These are phyloP conservation scores for Heterobasidion parviporum DNA, from an alignment of 1,284 basidiomycete genomes.

Conservation along the genomic window DNA sequence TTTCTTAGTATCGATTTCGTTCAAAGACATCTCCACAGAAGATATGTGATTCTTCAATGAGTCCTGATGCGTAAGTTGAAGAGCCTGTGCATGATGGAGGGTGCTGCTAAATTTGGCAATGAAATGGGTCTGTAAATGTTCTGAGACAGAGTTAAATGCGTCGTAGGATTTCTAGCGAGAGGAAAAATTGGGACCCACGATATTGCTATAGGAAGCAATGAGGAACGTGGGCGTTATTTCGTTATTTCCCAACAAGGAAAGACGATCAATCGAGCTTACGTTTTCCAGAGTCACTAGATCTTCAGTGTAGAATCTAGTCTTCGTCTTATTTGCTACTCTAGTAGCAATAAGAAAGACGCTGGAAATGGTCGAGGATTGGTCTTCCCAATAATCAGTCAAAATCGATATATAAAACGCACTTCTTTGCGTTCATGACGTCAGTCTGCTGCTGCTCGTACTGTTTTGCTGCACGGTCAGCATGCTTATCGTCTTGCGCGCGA, in stretches of 20 bases:
- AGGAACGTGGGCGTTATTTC: neutral
- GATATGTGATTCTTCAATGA: conserved; percentile 39
- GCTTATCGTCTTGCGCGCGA: conserved; percentile 63
- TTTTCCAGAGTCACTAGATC: conserved; percentile 65
- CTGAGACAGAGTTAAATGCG: conserved; percentile 25
- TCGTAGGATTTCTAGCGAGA: conserved; percentile 3
- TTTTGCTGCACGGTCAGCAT: conserved; percentile 63
- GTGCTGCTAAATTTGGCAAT: conserved; percentile 45
- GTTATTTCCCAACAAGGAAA: neutral
- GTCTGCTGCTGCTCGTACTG: conserved; percentile 66
- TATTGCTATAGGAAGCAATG: conserved; percentile 39
- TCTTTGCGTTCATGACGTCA: conserved; percentile 77
- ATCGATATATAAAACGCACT: conserved; percentile 34
- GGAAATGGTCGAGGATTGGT: neutral
- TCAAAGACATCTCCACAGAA: conserved; percentile 37
- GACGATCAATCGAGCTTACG: conserved; percentile 34
- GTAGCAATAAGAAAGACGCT: conserved; percentile 69
- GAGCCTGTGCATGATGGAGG: conserved; percentile 45
- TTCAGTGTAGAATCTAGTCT: conserved; percentile 59
- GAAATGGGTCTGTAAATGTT: conserved; percentile 55
- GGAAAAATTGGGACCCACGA: conserved; percentile 34
- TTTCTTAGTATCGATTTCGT: conserved; percentile 39
- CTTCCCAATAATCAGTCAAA: neutral
- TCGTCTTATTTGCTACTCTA: conserved; percentile 57
- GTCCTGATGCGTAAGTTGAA: conserved; percentile 54